Evolutionary conservation across 768 basidiomycete species (phyloP).

Genomic region (Asterophora lycoperdoides): DNA sequence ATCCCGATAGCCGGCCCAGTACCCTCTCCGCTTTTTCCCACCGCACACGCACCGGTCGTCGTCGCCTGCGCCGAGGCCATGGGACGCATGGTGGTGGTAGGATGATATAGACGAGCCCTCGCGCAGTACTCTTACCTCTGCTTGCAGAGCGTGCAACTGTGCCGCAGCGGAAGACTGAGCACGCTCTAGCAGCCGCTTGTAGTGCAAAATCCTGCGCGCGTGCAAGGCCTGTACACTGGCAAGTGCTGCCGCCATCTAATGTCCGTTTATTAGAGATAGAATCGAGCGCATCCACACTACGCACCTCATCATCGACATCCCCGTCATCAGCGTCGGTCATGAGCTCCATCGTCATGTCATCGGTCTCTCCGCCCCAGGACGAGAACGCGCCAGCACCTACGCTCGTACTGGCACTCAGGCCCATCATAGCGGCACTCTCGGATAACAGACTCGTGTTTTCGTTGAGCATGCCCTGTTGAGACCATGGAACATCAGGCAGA

Average conservation of each 20-base stretch:
- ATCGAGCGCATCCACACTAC: constrained; percentile 16
- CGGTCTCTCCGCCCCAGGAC: constrained; percentile 43
- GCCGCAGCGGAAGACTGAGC: constrained; percentile 75
- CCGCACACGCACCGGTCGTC: constrained; percentile 49
- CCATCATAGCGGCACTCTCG: constrained; percentile 11
- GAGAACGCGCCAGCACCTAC: constrained; percentile 32
- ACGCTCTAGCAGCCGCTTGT: constrained; percentile 77
- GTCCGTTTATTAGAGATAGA: neutral
- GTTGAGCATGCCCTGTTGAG: constrained; percentile 7
- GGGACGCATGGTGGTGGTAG: constrained; percentile 16
- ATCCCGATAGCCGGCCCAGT: constrained; percentile 69
- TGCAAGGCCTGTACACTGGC: constrained; percentile 38
- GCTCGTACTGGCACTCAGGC: constrained; percentile 14
- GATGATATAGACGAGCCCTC: constrained; percentile 26
- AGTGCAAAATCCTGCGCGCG: constrained; percentile 58
- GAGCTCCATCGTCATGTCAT: constrained; percentile 70
- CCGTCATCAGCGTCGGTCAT: constrained; percentile 58
- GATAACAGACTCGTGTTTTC: constrained; percentile 2
- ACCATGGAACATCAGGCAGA: constrained; percentile 10
- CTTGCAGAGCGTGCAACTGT: constrained; percentile 82
- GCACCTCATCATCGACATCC: constrained; percentile 69
- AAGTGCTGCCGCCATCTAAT: constrained; percentile 37
- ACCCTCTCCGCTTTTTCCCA: constrained; percentile 56
- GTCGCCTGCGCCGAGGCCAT: constrained; percentile 20
- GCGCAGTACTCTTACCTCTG: constrained; percentile 68